Evolutionary conservation across 768 basidiomycete species (phyloP).

Genomic region (Mycena epipterygia): DNA sequence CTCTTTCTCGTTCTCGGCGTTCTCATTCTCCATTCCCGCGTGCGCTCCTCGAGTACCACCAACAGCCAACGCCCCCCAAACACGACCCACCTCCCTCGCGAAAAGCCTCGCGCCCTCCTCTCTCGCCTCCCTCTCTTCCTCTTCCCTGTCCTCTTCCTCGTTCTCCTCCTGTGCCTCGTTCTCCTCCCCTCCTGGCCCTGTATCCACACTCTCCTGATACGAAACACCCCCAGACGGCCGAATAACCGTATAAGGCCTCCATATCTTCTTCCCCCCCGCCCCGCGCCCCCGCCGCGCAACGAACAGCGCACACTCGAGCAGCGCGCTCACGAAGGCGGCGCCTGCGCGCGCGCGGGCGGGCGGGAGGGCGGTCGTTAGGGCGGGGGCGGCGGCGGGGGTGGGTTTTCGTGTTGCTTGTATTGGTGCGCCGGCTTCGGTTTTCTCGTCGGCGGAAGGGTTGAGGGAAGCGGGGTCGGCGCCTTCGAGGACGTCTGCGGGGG

Average conservation of each 20-base stretch:
- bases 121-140: neutral
- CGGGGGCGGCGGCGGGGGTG: slow-evolving; percentile 9
- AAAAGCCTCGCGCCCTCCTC: slow-evolving; percentile 5
- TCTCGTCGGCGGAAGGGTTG: neutral
- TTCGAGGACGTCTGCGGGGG: too few relatives aligned
- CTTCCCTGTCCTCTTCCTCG: too few relatives aligned
- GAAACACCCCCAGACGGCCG: too few relatives aligned
- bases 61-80: slow-evolving; percentile 25
- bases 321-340: slow-evolving; percentile 31
- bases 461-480: too few relatives aligned
- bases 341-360: slow-evolving; percentile 30
- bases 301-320: slow-evolving; percentile 34
- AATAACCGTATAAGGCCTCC: too few relatives aligned
- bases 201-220: too few relatives aligned
- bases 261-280: too few relatives aligned
- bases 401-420: neutral
- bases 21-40: too few relatives aligned
- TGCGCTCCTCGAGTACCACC: neutral
- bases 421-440: neutral
- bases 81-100: slow-evolving; percentile 22
- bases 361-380: slow-evolving; percentile 33
- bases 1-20: neutral
- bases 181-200: neutral
- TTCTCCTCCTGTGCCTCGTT: neutral
- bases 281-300: slow-evolving; percentile 16